Base-by-base conservation (phyloP, 192 early-diverging fungal genomes). In the Rhizoclosmatium sp. region DNA sequence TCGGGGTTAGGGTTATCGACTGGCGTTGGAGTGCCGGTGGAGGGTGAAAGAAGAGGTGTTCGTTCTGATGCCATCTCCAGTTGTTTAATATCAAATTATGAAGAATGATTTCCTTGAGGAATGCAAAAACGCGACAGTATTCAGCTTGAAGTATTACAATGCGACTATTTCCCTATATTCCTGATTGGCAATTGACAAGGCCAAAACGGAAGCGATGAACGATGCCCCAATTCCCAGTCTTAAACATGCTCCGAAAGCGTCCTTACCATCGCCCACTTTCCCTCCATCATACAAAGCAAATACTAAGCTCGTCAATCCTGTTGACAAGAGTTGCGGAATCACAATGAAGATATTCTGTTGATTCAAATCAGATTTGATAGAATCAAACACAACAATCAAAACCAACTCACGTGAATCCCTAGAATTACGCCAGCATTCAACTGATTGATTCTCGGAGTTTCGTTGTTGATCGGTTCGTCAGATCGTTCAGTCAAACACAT, bases 261-360 rank as follows among this genome's bases (percentile, higher is more conserved):
- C 91, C 1, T 62, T 49, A 40, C 56, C 49, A n/a, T 39, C 70
- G 19, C 42, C 75, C 42, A 39, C 40, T 70, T 41, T 59, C 31
- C 69, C 71, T n/a, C 65, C 75, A 19, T 41, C 51, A 1, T 54
- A 54, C 5, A 54, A 7, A 16, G 5, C 89, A 82, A 97, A 92
- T 31, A 94, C 75, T 3, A 93, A 80, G 80, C 92, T 89, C 75
- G 91, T 91, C 31, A 95, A 82, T 56, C 95, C 81, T 9, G 94
- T 93, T n/a, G 92, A 91, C 2, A 92, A 82, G 81, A 99, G 95
- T 82, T 99, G 98, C 10, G 98, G 98, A 58, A 97, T 77, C 3
- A 96, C 95, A 66, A 97, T 93, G 80, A 95, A 97, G 80, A 98
- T 93, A 81, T 99, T 99, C 64, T 65, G 16, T 39, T 39, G 19